phyloP scores from a whole-genome alignment of 1,139 yeast species.

The Kodamaea alishanica region DNA sequence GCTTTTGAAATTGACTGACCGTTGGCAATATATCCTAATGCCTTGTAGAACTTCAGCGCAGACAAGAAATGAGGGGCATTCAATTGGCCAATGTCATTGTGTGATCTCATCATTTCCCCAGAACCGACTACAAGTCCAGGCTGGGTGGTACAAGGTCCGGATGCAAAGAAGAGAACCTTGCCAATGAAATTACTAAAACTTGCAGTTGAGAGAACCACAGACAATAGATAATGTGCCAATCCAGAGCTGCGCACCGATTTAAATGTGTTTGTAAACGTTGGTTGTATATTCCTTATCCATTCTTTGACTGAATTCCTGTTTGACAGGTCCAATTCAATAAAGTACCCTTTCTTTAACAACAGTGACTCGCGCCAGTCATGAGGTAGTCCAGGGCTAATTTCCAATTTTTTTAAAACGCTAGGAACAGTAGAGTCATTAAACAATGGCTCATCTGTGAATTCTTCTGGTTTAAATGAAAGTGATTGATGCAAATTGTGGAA shows the following conservation, averaged over 20 bases:
- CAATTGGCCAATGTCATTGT: conserved; percentile 31
- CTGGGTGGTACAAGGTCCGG: conserved; percentile 35
- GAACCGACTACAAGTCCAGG: conserved; percentile 33
- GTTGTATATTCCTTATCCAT: conserved; percentile 18
- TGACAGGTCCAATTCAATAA: conserved; percentile 5
- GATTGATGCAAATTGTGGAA: conserved; percentile 18
- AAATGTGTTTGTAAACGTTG: conserved; percentile 24
- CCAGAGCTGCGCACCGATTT: conserved; percentile 36
- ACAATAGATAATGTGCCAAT: conserved; percentile 25
- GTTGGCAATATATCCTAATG: conserved; percentile 28
- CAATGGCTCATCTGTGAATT: background rate
- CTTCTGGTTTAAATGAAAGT: background rate
- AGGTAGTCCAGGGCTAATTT: conserved; percentile 4
- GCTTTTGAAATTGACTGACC: conserved; percentile 29
- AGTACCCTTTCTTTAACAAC: conserved; percentile 6
- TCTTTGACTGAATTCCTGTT: conserved; percentile 7
- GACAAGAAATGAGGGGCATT: conserved; percentile 24
- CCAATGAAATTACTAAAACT: conserved; percentile 23
- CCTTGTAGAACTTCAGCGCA: conserved; percentile 27
- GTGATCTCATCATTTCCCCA: conserved; percentile 26
- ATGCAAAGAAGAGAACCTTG: conserved; percentile 25
- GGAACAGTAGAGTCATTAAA: conserved; percentile 4
- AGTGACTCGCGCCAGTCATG: conserved; percentile 12
- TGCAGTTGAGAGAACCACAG: conserved; percentile 19
- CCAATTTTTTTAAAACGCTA: conserved; percentile 10